Evolutionary conservation across 371 early-diverging fungal genomes (phyloP), one percentile per base, ranked within the genome.

Genomic region (Mucor plumbeus): DNA sequence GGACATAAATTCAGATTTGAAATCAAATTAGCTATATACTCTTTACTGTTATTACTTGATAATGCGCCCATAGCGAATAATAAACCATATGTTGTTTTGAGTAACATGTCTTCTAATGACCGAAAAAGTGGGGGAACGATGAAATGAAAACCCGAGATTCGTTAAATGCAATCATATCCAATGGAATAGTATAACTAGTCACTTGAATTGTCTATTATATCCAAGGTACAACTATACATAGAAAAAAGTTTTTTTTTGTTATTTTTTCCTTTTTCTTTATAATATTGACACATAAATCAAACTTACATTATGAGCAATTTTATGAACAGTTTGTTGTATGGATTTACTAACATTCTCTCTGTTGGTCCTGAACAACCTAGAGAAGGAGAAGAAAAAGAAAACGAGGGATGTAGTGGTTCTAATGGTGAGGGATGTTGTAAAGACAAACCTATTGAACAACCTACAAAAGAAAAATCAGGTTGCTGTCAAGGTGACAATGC

Each of bases 271-370:
- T 44, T 50, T 26, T 21, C 21, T 26, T 50, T 21, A 11, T 38
- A 7, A 38, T 4, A 9, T 38, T 38, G 38, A 38, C 56, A 56
- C 26, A 26, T 26, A 1, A 56, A 56, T 17, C 33, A 56, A 33
- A 34, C 56, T 63, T 63, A 63, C 38, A 50, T 50, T 50, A 82
- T 82, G 82, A 79, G 74, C 50, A 71, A 70, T 48, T 70, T 82
- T 36, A 61, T 83, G 47, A 77, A 83, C 56, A 80, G 76, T 55
- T 65, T 83, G 33, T 66, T 83, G 33, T 75, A 74, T 53, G 74
- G 77, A 36, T 79, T 83, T 59, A 74, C 75, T 47, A 83, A 75
- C 62, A 83, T 83, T 31, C 70, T 83, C 8, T 75, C 80, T n/a
- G 58, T 83, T 50, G 80, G 79, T 11, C 71, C 77, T 39, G 80